Evolutionary conservation across 768 basidiomycete species (phyloP), one percentile per base, ranked within the genome.

Genomic region (Sarcomyxa edulis): DNA sequence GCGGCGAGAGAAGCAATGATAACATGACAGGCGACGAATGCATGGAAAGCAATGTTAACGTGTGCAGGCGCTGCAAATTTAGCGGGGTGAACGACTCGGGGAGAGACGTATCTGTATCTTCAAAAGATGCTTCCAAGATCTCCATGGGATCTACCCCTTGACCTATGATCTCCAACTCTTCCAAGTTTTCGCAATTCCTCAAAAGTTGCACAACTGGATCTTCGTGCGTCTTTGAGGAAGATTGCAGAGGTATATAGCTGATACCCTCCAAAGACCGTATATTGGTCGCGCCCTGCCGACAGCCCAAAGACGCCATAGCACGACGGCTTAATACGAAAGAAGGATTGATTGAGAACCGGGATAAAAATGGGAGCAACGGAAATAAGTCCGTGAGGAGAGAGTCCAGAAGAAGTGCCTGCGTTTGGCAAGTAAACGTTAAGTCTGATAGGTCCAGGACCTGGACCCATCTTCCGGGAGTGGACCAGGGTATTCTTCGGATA

Each of bases 391-490:
- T 76, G 20, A 91, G 68, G 25, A 82, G 60, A 7, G 74, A 70
- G 56, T 91, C 89, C 7, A 84, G 55, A 14, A 54, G 50, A 34
- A 82, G 67, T 18, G 70, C 63, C 37, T 81, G 70, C 7, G 66
- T 58, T 46, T 68, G 64, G 18, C 71, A 62, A 32, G 51, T 53
- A 48, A 63, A 66, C 30, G 55, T 48, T 23, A 87, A 48, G 15
- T 61, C 57, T 4, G 85, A 80, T 5, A 96, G 61, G 57, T 95
- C 84, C 16, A 96, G 66, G 7, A 55, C 58, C 42, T 81, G 83
- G 1, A 95, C 78, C 84, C 89, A 94, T 53, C 92, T 72, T 20
- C 92, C 92, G 2, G 92, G 92, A 0, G 84, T 74, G 4, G 90
- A 93, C 51, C 84, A 86, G 0, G 87, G 87, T 47, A 87, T 90